These are phyloP conservation scores for Geotrichum australiense DNA, from an alignment of 1,139 yeast genomes.

Conservation along the genomic window DNA sequence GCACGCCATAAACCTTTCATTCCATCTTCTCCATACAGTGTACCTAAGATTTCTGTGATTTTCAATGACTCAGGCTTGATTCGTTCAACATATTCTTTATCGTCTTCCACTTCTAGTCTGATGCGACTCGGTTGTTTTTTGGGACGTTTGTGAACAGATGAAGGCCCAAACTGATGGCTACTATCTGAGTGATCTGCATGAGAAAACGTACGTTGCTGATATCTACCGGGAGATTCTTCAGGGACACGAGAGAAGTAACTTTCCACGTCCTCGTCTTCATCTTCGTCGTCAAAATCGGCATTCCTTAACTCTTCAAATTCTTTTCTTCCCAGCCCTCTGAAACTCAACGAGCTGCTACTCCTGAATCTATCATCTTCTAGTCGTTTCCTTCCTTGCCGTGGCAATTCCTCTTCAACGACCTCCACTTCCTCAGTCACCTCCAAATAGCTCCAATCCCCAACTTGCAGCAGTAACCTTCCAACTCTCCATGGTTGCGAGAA, in stretches of 20 bases:
- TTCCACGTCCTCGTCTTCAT: conserved; percentile 35
- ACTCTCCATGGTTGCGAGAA: conserved; percentile 87
- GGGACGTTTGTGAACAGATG: no score
- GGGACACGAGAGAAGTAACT: conserved; percentile 43
- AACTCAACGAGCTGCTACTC: conserved; percentile 17
- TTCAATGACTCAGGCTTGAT: conserved; percentile 59
- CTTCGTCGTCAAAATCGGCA: conserved; percentile 18
- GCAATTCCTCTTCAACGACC: conserved; percentile 24
- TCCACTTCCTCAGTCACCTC: conserved; percentile 23
- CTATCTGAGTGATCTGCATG: conserved; percentile 18
- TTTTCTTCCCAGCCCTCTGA: conserved; percentile 10
- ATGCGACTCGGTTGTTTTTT: conserved; percentile 17
- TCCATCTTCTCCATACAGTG: conserved; percentile 71
- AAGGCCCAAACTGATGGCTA: no score
- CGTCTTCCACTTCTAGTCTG: background rate
- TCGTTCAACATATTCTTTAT: conserved; percentile 21
- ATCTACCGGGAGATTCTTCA: conserved; percentile 21
- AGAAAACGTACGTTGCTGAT: background rate
- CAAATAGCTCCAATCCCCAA: conserved; percentile 44
- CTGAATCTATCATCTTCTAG: conserved; percentile 5
- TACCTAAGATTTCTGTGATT: conserved; percentile 63
- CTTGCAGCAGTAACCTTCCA: conserved; percentile 69
- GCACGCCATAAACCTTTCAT: conserved; percentile 82
- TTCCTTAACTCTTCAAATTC: conserved; percentile 6
- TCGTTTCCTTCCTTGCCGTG: conserved; percentile 20